Evolutionary conservation across 1,284 basidiomycete genomes (phyloP), one percentile per base, ranked within the genome.

Genomic region (Ustilago tritici): DNA sequence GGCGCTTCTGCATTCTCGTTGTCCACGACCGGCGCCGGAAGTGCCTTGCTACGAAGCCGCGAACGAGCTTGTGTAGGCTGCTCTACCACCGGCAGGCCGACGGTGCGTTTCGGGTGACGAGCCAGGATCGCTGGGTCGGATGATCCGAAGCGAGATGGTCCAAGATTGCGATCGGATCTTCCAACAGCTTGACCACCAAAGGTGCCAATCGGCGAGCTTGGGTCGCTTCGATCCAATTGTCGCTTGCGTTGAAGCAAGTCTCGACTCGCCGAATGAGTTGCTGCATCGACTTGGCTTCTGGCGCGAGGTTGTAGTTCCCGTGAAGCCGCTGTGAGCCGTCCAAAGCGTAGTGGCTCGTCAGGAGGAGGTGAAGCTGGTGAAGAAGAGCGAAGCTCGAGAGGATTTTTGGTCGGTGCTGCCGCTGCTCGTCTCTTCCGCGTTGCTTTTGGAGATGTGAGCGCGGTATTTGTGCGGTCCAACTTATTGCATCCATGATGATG

Each of bases 161-260:
- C 23, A 0, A 58, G 35, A 9, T 55, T 35, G 12, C 59, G 46
- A 31, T 61, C 52, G 34, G 56, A 58, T 8, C 58, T 55, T 17
- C 61, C 53, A 38, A 53, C 6, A 2, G 34, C 10, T 9, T 62
- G 60, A 1, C 59, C 69, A 15, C 50, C 69, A 56, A 71, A 71
- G 2, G 69, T 71, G 2, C 63, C 55, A 3, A 71, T 71, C 19
- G 64, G 63, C 56, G 69, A 71, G 35, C 69, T 71, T 7, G 63
- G 31, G 28, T 55, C 56, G 36, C 23, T 65, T 4, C 49, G 28
- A 31, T 65, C 59, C 17, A 65, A 50, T 19, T 61, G 47, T 10
- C 35, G 61, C 1, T 52, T 59, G 0, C 53, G 43, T n/a, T 62
- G 69, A 28, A 65, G 41, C 35, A 58, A 17, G 2, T 19, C 23